Base-by-base conservation (phyloP, 345 rosid genomes). In the Capsella bursapastoris region DNA sequence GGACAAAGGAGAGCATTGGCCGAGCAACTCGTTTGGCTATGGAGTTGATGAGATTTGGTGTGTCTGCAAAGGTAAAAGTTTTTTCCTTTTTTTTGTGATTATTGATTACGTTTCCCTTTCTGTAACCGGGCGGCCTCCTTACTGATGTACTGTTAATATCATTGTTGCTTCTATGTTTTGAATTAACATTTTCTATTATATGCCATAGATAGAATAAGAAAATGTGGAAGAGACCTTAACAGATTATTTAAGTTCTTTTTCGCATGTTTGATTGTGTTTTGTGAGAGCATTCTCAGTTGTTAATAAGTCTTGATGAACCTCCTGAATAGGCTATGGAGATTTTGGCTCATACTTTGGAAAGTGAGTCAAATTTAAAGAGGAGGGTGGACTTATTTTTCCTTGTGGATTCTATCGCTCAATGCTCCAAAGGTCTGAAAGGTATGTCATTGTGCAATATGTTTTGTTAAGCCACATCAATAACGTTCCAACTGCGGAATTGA, bases 381-480 rank as follows among this genome's bases (percentile, higher is more conserved):
- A 88, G 91, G 77, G 94, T 95, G 41, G 99, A 95, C 78, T 76
- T 95, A 75, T 90, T 95, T 83, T 95, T 95, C 78, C 98, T 92
- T 58, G 94, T 95, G 68, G 99, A 95, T 87, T 95, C 99, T 48
- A 90, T 95, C 74, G 82, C 88, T 70, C 99, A 92, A 73, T 90
- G 91, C 71, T 86, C 98, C 77, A 88, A 90, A 75, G 94, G 93
- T 64, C 68, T 85, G 78, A 95, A 86, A 83, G 96, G 99, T 92
- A 63, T 57, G 77, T 43, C 60, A 12, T 44, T 51, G 12, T 59
- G 62, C 31, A 25, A 38, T 50, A 34, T 43, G 32, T 50, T 40
- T 25, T 44, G 48, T 8, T 65, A 10, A 48, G 57, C 37, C 9
- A 31, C 57, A 49, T n/a, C 49, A 65, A 16, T 32, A 7, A 65